Evolutionary conservation across 2,329 filamentous ascomycete species (phyloP).

Genomic region (Chalara sp.): DNA sequence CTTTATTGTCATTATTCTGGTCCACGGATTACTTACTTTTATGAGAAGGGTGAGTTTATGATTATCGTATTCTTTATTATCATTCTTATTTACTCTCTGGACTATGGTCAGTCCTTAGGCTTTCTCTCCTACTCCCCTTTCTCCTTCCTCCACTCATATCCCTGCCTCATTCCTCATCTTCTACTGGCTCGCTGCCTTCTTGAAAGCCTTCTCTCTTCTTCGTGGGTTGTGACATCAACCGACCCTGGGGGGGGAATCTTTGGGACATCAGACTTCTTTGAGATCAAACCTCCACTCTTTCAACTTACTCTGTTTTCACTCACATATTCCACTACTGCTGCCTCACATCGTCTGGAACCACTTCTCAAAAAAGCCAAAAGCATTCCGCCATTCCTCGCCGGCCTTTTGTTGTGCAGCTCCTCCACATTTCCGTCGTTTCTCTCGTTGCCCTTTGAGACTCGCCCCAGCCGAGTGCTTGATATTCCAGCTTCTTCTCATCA

Average conservation of each 20-base stretch:
- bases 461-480: no score
- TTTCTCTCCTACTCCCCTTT: no score
- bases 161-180: no score
- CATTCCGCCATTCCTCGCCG: not conserved
- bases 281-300: constrained; percentile 19
- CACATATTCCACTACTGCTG: constrained; percentile 14
- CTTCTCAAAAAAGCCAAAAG: constrained; percentile 6
- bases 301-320: not conserved
- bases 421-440: constrained; percentile 1
- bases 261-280: constrained; percentile 17
- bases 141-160: no score
- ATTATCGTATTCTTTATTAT: no score
- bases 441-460: constrained; percentile 4
- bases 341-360: constrained; percentile 10
- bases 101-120: no score
- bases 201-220: not conserved
- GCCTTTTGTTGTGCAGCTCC: not conserved
- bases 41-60: no score
- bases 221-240: constrained; percentile 19
- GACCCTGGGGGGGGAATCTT: constrained; percentile 3
- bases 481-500: no score
- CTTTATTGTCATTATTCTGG: no score
- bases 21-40: no score
- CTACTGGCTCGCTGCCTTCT: not conserved
- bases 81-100: no score